Conservation (phyloP, 2,329 filamentous ascomycete genomes). For the Alternaria arborescens region DNA sequence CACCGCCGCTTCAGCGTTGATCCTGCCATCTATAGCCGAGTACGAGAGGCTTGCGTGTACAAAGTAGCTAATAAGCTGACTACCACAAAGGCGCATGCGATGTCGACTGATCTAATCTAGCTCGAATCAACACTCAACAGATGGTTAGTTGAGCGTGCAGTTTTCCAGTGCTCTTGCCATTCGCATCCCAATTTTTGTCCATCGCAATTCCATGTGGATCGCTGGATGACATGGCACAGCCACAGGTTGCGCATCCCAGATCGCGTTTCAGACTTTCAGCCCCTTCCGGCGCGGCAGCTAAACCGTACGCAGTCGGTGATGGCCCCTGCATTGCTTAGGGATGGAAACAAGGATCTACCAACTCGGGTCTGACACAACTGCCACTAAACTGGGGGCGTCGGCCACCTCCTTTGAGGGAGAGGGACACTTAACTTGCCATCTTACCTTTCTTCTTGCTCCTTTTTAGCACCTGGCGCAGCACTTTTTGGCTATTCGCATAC, state of each 20-base stretch:
- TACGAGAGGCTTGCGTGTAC: constrained; percentile 19
- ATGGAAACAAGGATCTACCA: constrained; percentile 4
- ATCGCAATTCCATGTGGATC: not conserved
- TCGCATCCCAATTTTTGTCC: not conserved
- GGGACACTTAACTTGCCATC: not conserved
- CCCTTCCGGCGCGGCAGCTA: constrained; percentile 3
- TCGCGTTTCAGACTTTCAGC: constrained; percentile 1
- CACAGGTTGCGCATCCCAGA: constrained; percentile 1
- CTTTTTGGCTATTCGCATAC: not conserved
- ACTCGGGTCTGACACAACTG: constrained; percentile 2
- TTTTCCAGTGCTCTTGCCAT: not conserved
- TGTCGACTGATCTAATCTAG: not conserved
- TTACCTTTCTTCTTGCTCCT: not conserved
- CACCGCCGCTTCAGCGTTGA: constrained; percentile 2
- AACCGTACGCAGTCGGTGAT: not conserved
- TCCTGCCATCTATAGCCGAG: constrained; percentile 6
- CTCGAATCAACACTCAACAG: not conserved
- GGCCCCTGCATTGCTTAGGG: constrained; percentile 1
- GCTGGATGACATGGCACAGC: not conserved
- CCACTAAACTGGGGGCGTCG: constrained; percentile 7
- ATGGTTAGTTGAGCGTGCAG: not conserved
- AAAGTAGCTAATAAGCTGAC: constrained; percentile 4
- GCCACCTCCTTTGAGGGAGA: constrained; percentile 4
- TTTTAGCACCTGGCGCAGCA: not conserved
- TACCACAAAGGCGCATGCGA: constrained; percentile 6